These are phyloP conservation scores for Phoma sp. DNA, from an alignment of 2,329 filamentous ascomycete genomes.

Conservation along the genomic window DNA sequence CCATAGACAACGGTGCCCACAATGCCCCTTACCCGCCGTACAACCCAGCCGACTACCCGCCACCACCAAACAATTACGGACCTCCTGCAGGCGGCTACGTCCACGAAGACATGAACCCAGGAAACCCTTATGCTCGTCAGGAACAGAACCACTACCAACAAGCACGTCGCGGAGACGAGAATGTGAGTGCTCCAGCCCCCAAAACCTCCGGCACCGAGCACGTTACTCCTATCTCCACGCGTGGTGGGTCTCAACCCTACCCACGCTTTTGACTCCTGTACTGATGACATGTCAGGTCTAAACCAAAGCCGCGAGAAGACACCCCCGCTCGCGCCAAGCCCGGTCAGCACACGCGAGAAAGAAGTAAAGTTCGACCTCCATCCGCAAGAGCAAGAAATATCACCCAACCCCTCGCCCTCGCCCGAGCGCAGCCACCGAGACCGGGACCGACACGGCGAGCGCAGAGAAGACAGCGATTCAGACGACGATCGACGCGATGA, in stretches of 20 bases:
- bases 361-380: constrained; percentile 50
- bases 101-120: constrained; percentile 35
- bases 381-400: constrained; percentile 33
- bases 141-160: constrained; percentile 43
- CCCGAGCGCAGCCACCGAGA: constrained; percentile 15
- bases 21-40: constrained; percentile 40
- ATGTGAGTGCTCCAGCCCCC: constrained; percentile 57
- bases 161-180: constrained; percentile 49
- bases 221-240: constrained; percentile 22
- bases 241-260: constrained; percentile 24
- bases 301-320: background rate
- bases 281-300: constrained; percentile 37
- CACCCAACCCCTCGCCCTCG: constrained; percentile 22
- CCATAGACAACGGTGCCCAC: constrained; percentile 33
- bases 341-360: constrained; percentile 30
- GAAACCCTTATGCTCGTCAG: constrained; percentile 36
- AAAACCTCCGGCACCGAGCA: constrained; percentile 31
- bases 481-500: constrained; percentile 18
- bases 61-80: constrained; percentile 33
- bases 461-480: constrained; percentile 4
- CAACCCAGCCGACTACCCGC: constrained; percentile 54
- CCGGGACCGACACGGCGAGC: constrained; percentile 17
- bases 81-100: constrained; percentile 37
- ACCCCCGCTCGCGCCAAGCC: constrained; percentile 19
- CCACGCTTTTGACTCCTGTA: constrained; percentile 8